Conservation (phyloP, 2,329 filamentous ascomycete species). For the Colletotrichum lentis region DNA sequence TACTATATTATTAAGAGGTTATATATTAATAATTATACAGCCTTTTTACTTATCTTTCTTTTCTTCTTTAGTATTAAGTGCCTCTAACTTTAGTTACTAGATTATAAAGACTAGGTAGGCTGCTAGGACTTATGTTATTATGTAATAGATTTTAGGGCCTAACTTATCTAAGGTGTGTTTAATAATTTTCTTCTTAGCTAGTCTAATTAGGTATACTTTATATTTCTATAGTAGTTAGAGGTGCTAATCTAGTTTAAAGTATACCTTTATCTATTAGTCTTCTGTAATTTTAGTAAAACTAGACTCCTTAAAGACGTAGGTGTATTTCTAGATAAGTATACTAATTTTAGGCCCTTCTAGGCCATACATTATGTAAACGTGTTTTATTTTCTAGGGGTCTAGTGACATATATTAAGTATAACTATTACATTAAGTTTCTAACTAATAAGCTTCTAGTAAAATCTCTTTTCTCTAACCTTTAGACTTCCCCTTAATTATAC, state of each 20-base stretch:
- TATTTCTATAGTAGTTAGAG: not conserved
- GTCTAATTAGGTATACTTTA: not conserved
- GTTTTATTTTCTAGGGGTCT: too few relatives aligned
- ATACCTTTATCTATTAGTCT: not conserved
- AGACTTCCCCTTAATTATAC: too few relatives aligned
- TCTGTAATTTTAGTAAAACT: not conserved
- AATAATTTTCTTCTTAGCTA: not conserved
- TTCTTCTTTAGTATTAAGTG: too few relatives aligned
- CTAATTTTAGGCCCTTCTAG: too few relatives aligned
- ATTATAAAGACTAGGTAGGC: not conserved
- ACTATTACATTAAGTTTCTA: too few relatives aligned
- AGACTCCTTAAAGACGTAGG: not conserved
- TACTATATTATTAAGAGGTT: not conserved
- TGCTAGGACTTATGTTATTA: too few relatives aligned
- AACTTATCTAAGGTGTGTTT: not conserved
- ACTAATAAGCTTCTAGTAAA: too few relatives aligned
- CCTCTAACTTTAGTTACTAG: too few relatives aligned
- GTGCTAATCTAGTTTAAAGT: not conserved
- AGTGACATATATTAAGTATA: too few relatives aligned
- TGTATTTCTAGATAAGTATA: not conserved
- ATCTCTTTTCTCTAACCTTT: too few relatives aligned
- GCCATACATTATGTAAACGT: too few relatives aligned
- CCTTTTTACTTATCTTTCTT: not conserved
- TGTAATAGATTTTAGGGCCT: too few relatives aligned
- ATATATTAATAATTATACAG: not conserved